Evolutionary conservation across 208 protist genomes (phyloP), one percentile per base, ranked within the genome.

Genomic region (Novymonas esmeraldas): DNA sequence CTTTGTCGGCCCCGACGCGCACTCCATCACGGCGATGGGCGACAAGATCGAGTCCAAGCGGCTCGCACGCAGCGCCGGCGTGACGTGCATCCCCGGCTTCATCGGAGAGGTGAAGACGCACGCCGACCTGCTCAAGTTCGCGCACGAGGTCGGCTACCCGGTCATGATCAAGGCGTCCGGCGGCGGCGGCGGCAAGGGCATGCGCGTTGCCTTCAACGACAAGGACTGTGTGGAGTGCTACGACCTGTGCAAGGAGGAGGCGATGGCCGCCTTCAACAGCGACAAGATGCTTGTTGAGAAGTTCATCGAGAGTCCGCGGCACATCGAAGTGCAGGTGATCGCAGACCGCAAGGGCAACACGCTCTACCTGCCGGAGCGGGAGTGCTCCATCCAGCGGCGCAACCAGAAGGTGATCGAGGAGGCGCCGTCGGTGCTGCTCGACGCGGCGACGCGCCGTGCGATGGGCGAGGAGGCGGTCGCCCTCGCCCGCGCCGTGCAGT

Each of bases 151-250:
- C 48, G 90, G 90, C 16, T 99, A 93, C 76, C 98, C 98, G 9
- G 84, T 99, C 1, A 89, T 99, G 61, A 97, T 99, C 78, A 99
- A 99, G 86, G 98, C 98, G 0, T 86, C 89, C 29, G 76, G 89
- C 39, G 98, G 92, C 39, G 75, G 76, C 29, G 64, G 85, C 22
- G 78, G 66, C 9, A 78, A 84, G 44, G 75, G 74, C 13, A 76
- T 91, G 61, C 93, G 65, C 58, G 79, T 95, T 13, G 84, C 85
- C 9, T 84, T 97, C 73, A 95, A 95, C 83, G 97, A 98, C 64
- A 98, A 98, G 31, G 95, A 98, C 70, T 91, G 90, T 41, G 93
- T 90, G 20, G 89, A 95, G 62, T 76, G 97, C 42, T 98, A 89
- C 84, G 97, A 98, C 71, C 60, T 99, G 59, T 81, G 98, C 55